A percentile compares a stretch with the other conserved stretches of the same genome.
These are phyloP conservation scores for Powellomyces hirtus DNA, from an alignment of 192 early-diverging fungal species.

Conservation along the genomic window DNA sequence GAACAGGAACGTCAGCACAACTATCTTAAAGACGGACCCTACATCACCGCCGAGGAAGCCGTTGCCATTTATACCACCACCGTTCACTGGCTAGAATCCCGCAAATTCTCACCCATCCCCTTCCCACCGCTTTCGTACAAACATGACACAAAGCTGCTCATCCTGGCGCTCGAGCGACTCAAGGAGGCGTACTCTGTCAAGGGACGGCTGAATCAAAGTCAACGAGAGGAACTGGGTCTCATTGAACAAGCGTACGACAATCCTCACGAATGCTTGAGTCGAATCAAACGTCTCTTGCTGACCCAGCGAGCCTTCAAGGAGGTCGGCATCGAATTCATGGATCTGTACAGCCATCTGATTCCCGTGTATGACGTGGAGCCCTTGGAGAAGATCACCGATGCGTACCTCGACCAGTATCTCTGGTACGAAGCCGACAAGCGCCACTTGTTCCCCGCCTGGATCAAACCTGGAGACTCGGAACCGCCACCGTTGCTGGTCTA, in stretches of 20 bases:
- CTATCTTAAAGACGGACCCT: constrained; percentile 98
- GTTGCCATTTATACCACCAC: constrained; percentile 97
- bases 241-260: constrained; percentile 98
- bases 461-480: constrained; percentile 96
- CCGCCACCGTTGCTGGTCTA: constrained; percentile 95
- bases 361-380: constrained; percentile 98
- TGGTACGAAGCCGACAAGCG: constrained; percentile 99
- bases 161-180: constrained; percentile 90
- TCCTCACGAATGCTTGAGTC: constrained; percentile 72
- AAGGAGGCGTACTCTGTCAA: constrained; percentile 96
- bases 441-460: constrained; percentile 97
- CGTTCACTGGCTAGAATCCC: constrained; percentile 96
- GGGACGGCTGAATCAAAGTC: constrained; percentile 90
- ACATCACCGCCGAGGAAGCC: constrained; percentile 95
- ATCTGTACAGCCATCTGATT: constrained; percentile 93
- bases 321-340: constrained; percentile 99
- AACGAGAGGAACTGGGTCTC: constrained; percentile 96
- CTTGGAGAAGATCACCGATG: constrained; percentile 99
- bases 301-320: constrained; percentile 99
- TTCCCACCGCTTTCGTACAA: constrained; percentile 99
- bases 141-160: constrained; percentile 98
- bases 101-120: constrained; percentile 97
- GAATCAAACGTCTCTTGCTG: constrained; percentile 93
- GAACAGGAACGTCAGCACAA: constrained; percentile 99
- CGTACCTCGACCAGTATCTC: constrained; percentile 98